Base-by-base conservation (phyloP, 129 eudicot genomes). In the Silybum marianum region DNA sequence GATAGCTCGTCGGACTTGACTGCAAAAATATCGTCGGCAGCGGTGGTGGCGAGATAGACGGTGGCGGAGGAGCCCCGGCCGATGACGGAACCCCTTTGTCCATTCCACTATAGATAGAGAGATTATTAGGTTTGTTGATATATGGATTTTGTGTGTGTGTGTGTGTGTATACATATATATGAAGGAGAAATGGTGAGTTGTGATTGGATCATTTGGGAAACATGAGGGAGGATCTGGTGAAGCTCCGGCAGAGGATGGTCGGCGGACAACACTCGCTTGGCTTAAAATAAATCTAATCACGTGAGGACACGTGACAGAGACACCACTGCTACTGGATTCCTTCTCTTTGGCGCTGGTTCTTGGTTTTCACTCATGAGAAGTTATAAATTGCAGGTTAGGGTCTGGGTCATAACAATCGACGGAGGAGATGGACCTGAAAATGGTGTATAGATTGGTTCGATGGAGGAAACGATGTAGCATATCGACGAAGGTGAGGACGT, bases 1-100 rank as follows among this genome's bases (percentile, higher is more conserved):
- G n/a, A n/a, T n/a, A n/a, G n/a, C n/a, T n/a, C n/a, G 51, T 80
- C 22, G 42, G 98, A 94, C 74, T 94, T 94, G 68, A 88, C 97
- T 32, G 97, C 95, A 12, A 90, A 82, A 7, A 66, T 68, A 60
- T 88, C 86, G 14, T 95, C 95, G 74, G 97, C 6, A 67, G 63
- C 1, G 74, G 84, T 71, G 88, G 90, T 81, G 83, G 93, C 98
- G 26, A 94, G 79, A 65, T 89, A 86, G 54, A 91, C 98, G 2
- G 83, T 81, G 85, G 97, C 98, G 84, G 90, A 58, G 86, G 95
- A 83, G 86, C 98, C 97, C 4, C 85, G 90, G 73, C 97, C 97
- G 78, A 94, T 81, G 23, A 76, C 81, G 66, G 90, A 88, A 74
- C n/a, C 97, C 98, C 72, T 91, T 88, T 58, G 63, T 88, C 98